These are phyloP conservation scores for Pestalotiopsis sp. DNA, from an alignment of 2,329 filamentous ascomycete genomes.

Conservation along the genomic window DNA sequence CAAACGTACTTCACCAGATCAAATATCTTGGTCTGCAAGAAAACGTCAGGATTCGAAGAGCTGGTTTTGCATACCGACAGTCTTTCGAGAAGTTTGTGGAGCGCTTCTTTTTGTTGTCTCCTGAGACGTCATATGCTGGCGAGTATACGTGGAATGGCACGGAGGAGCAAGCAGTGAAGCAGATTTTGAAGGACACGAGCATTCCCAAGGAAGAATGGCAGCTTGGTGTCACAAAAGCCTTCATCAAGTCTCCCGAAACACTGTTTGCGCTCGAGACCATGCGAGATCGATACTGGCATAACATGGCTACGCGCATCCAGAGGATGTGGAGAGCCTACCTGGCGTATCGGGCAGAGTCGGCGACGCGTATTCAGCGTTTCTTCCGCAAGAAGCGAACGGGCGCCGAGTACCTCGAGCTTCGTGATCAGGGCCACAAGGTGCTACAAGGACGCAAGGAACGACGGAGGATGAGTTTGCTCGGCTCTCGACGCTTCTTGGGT, in stretches of 20 bases:
- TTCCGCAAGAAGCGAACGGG: constrained; percentile 94
- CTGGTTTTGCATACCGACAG: constrained; percentile 95
- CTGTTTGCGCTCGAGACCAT: constrained; percentile 96
- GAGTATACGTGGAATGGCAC: constrained; percentile 97
- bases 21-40: constrained; percentile 99
- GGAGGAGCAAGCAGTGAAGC: constrained; percentile 81
- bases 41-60: constrained; percentile 95
- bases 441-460: constrained; percentile 88
- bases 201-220: constrained; percentile 96
- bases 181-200: constrained; percentile 94
- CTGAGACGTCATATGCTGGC: constrained; percentile 92
- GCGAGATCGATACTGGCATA: constrained; percentile 98
- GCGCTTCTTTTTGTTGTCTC: constrained; percentile 92
- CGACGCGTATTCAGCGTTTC: constrained; percentile 90
- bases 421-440: constrained; percentile 84
- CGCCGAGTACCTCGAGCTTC: constrained; percentile 83
- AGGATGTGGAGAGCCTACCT: constrained; percentile 96
- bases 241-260: constrained; percentile 97
- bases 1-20: constrained; percentile 96
- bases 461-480: constrained; percentile 85
- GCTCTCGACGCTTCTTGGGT: constrained; percentile 88
- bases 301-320: constrained; percentile 98
- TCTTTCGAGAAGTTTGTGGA: constrained; percentile 98
- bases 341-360: constrained; percentile 88
- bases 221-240: constrained; percentile 94